These are phyloP conservation scores for Pseudogymnoascus pannorum DNA, from an alignment of 2,329 filamentous ascomycete species.

Conservation along the genomic window DNA sequence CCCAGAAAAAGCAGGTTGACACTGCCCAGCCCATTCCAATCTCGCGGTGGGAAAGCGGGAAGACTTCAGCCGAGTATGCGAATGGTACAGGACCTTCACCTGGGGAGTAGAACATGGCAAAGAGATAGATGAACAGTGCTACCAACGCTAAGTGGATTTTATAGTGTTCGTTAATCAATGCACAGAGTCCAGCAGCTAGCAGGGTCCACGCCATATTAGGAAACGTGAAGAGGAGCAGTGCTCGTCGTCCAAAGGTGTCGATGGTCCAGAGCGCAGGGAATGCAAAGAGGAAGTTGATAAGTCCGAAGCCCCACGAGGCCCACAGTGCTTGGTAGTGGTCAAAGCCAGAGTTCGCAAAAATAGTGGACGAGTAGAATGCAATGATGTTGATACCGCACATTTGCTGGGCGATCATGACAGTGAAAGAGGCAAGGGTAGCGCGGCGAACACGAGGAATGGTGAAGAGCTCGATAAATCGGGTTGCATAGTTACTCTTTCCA, in stretches of 20 bases:
- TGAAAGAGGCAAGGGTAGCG: constrained; percentile 67
- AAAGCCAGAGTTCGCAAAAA: constrained; percentile 50
- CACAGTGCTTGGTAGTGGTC: constrained; percentile 43
- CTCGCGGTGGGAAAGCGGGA: constrained; percentile 60
- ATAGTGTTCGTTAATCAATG: constrained; percentile 36
- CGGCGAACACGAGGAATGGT: constrained; percentile 60
- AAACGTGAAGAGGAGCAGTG: constrained; percentile 56
- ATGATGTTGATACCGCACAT: constrained; percentile 47
- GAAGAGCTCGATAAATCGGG: constrained; percentile 57
- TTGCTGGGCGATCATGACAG: constrained; percentile 56
- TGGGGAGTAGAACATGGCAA: constrained; percentile 45
- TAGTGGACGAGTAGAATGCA: constrained; percentile 53
- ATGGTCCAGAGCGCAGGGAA: constrained; percentile 58
- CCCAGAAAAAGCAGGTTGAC: constrained; percentile 53
- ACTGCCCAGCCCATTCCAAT: constrained; percentile 63
- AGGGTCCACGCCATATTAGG: constrained; percentile 52
- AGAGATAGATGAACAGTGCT: constrained; percentile 43
- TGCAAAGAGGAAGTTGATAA: constrained; percentile 58
- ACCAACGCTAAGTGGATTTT: constrained; percentile 24
- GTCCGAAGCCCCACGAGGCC: constrained; percentile 55
- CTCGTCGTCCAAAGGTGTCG: constrained; percentile 58
- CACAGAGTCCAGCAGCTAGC: constrained; percentile 42
- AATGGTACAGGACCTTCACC: constrained; percentile 55
- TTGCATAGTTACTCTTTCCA: constrained; percentile 47
- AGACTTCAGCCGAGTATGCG: constrained; percentile 60